Percentiles rank a stretch among this genome's conserved stretches.
Evolutionary conservation across 768 basidiomycete genomes (phyloP).

Genomic region (Neoboletus brunneissimus): DNA sequence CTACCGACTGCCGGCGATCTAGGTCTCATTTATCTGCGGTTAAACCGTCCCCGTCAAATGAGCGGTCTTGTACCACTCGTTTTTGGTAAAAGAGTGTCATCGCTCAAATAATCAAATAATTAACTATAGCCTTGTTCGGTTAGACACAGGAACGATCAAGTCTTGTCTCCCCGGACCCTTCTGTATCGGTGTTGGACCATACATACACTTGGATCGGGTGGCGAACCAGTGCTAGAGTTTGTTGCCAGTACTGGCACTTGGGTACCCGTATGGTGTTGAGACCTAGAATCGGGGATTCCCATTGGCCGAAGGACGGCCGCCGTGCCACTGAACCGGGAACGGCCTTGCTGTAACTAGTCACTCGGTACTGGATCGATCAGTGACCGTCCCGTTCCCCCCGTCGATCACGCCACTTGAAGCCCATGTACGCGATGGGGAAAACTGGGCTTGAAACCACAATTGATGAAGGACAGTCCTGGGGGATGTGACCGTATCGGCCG

Average conservation of each 20-base stretch:
- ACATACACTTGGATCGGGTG: neutral
- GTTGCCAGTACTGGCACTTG: neutral
- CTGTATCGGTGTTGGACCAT: neutral
- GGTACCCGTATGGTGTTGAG: no score
- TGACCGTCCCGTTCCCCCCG: no score
- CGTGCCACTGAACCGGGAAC: no score
- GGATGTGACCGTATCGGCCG: neutral
- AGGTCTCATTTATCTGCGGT: neutral
- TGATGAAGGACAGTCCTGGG: neutral
- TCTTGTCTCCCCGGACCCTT: neutral
- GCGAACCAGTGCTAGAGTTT: neutral
- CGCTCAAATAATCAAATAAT: neutral
- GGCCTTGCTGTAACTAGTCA: no score
- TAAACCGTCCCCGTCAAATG: neutral
- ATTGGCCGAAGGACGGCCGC: no score
- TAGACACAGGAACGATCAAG: neutral
- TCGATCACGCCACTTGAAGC: neutral
- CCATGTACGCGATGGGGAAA: neutral
- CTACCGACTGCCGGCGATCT: neutral
- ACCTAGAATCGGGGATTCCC: no score
- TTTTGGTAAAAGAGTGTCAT: neutral
- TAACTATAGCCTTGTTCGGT: neutral
- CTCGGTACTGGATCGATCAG: no score
- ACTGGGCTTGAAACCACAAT: neutral
- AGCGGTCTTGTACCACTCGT: neutral